phyloP scores from a whole-genome alignment of 2,329 filamentous ascomycete genomes.

The Apiospora marii region DNA sequence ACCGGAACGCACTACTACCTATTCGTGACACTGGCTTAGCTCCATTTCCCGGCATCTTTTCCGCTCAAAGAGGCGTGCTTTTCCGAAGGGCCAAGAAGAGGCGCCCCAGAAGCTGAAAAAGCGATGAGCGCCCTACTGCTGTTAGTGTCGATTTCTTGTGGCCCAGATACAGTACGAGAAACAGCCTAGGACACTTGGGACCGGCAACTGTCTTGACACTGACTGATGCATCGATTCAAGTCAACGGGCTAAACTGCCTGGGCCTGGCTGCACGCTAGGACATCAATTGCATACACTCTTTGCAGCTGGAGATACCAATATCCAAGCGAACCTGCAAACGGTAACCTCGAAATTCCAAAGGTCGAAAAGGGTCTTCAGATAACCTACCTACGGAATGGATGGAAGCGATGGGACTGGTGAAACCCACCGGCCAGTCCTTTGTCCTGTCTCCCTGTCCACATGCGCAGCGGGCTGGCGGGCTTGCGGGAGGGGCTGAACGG shows the following conservation, averaged over 20 bases:
- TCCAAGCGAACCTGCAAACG: neutral
- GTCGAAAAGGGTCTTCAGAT: neutral
- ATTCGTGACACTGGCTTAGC: neutral
- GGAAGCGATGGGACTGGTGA: neutral
- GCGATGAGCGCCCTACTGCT: neutral
- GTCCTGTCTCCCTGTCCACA: no score
- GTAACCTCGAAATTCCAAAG: neutral
- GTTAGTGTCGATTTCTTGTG: neutral
- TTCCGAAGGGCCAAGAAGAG: neutral
- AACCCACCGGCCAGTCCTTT: neutral
- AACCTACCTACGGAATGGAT: neutral
- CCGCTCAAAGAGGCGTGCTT: neutral
- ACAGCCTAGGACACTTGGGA: neutral
- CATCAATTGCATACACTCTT: neutral
- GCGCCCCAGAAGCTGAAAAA: neutral
- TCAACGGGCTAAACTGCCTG: neutral
- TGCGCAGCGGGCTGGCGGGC: neutral
- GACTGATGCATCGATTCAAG: neutral
- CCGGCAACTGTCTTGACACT: neutral
- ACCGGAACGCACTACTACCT: no score
- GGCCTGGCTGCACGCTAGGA: neutral
- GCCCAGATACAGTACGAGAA: neutral
- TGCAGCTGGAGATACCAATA: neutral
- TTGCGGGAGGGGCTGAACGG: neutral
- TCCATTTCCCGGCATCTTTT: conserved; percentile 6